Base-by-base conservation (phyloP, 495 filamentous ascomycete genomes). In the Cetradonia linearis region DNA sequence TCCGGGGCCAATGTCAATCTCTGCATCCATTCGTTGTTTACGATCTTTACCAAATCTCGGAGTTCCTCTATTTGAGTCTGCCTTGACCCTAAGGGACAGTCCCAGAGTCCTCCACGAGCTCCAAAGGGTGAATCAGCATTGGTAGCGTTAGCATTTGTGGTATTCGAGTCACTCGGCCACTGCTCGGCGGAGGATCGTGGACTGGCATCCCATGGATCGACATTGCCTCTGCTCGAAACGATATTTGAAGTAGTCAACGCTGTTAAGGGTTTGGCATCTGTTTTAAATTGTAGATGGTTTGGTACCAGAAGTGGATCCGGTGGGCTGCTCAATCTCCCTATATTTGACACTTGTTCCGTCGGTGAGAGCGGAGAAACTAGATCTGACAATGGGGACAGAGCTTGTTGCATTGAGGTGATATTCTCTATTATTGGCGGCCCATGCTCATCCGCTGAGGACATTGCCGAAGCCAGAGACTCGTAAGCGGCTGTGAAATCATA, bases 21-120 rank as follows among this genome's bases (percentile, higher is more conserved):
- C 36, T 53, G 47, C 58, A 59, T 59, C 58, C 58, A 59, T 4
- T 40, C 48, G 33, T 2, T 13, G 10, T 53, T 59, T 0, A 59
- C 8, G 7, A 20, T 6, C 11, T 14, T 6, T 14, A 59, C 10
- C 18, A 53, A 30, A 23, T 31, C 58, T 44, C 50, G 47, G 13
- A 53, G 47, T 18, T 42, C 36, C 14, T 42, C 47, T 13, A 59
- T 23, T 38, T 42, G 58, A n/a, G 16, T 34, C 36, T 38, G 58
- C 27, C 27, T 59, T 42, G 48, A 36, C 31, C 30, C 27, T 5
- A 18, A 38, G 9, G 27, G 7, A 33, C 1, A 52, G 13, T 30
- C 6, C 18, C 27, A 5, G 7, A 33, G 16, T 13, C 46, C n/a
- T 3, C 10, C 16, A 40, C 50, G 23, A 36, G 27, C 31, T 7